Evolutionary conservation across 2,329 filamentous ascomycete species (phyloP).

Genomic region (Microdochium trichocladiopsis): DNA sequence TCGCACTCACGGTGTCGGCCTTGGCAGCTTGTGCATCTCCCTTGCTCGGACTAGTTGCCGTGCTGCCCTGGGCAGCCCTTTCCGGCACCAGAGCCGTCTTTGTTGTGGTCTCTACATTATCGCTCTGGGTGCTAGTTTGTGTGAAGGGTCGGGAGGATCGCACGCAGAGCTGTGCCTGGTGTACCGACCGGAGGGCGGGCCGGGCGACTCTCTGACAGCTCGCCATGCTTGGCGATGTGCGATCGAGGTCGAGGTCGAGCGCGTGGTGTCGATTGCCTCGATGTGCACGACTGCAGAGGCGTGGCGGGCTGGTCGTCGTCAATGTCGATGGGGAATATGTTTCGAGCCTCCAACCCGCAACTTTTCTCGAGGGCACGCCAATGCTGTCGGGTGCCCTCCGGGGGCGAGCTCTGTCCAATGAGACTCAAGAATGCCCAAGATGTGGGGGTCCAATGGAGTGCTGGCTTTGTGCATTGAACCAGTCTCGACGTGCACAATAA

Average conservation of each 20-base stretch:
- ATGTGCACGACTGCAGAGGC: not conserved
- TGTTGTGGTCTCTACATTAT: slow-evolving; percentile 25
- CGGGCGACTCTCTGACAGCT: slow-evolving; percentile 50
- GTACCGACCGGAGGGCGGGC: slow-evolving; percentile 48
- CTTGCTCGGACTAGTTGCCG: slow-evolving; percentile 8
- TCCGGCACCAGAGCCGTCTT: slow-evolving; percentile 5
- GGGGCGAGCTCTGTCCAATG: not conserved
- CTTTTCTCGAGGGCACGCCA: not conserved
- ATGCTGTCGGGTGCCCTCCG: too few species aligned
- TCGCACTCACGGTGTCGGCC: not conserved
- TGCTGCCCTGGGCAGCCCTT: slow-evolving; percentile 8
- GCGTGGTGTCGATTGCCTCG: slow-evolving; percentile 1
- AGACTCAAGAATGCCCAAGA: not conserved
- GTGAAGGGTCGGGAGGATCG: slow-evolving; percentile 25
- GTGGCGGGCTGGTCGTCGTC: not conserved
- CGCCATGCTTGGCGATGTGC: slow-evolving; percentile 38
- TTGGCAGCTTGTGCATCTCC: slow-evolving; percentile 11
- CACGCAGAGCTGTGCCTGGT: slow-evolving; percentile 26
- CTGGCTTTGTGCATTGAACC: too few species aligned
- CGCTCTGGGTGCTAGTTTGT: slow-evolving; percentile 23
- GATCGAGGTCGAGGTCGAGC: not conserved
- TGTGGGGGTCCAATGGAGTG: not conserved
- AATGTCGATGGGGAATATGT: not conserved
- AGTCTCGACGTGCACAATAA: not conserved
- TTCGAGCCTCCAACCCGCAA: not conserved